These are phyloP conservation scores for Rhododendron mucronatum DNA, from an alignment of 148 eudicot genomes.

Conservation along the genomic window DNA sequence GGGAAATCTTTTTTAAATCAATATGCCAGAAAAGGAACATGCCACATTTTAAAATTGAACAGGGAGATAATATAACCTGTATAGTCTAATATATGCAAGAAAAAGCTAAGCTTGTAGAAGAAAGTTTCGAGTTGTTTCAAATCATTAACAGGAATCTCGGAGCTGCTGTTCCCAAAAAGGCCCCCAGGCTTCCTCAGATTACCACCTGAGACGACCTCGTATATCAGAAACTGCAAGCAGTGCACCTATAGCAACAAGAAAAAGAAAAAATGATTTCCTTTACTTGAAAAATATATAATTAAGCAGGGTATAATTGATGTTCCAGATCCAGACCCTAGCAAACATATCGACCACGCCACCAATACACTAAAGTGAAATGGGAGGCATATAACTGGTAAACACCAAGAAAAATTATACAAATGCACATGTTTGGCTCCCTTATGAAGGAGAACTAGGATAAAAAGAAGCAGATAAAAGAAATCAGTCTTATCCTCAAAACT, in stretches of 20 bases:
- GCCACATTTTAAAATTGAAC: neutral
- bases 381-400: neutral
- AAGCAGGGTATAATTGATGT: neutral
- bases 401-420: neutral
- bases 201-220: constrained; percentile 98
- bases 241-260: constrained; percentile 53
- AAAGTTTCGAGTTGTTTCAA: constrained; percentile 91
- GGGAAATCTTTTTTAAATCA: neutral
- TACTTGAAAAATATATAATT: neutral
- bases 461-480: neutral
- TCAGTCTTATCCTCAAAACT: neutral
- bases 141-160: constrained; percentile 86
- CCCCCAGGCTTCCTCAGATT: constrained; percentile 93
- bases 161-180: constrained; percentile 83
- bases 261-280: neutral
- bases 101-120: constrained; percentile 97
- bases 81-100: constrained; percentile 86
- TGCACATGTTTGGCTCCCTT: neutral
- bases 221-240: constrained; percentile 94
- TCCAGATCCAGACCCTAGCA: neutral
- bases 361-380: neutral
- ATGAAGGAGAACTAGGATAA: neutral
- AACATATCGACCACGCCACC: neutral
- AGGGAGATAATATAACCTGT: constrained; percentile 47
- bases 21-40: neutral